phyloP scores from a whole-genome alignment of 2,329 filamentous ascomycete species.

The Phialophora tarda region DNA sequence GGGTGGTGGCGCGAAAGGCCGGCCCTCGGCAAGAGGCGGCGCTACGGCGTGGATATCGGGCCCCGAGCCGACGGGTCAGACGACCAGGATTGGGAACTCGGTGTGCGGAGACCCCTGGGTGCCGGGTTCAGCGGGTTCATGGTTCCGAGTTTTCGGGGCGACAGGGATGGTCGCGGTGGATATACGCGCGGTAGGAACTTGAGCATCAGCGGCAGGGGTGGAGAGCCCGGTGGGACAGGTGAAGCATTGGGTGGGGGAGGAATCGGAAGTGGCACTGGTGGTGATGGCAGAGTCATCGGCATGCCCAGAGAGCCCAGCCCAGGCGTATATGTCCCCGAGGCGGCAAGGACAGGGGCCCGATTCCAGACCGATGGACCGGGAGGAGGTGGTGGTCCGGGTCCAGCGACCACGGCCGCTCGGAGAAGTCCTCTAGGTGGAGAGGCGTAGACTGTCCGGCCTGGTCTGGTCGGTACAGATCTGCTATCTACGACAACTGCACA shows the following conservation, averaged over 20 bases:
- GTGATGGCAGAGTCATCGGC: too few species aligned
- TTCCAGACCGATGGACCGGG: not conserved
- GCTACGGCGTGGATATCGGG: slow-evolving; percentile 39
- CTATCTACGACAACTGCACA: not conserved
- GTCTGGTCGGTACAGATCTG: not conserved
- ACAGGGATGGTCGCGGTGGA: slow-evolving; percentile 32
- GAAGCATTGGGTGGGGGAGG: not conserved
- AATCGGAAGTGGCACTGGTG: too few species aligned
- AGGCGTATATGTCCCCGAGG: slow-evolving; percentile 5
- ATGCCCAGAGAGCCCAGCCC: slow-evolving; percentile 10
- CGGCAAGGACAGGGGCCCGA: not conserved
- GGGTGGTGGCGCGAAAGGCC: slow-evolving; percentile 39
- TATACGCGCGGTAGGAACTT: slow-evolving; percentile 19
- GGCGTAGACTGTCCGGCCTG: slow-evolving; percentile 22
- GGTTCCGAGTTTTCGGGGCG: slow-evolving; percentile 15
- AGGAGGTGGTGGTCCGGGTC: slow-evolving; percentile 20
- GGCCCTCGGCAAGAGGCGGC: slow-evolving; percentile 27
- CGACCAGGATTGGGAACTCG: slow-evolving; percentile 37
- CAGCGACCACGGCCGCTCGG: slow-evolving; percentile 16
- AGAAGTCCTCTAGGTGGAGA: slow-evolving; percentile 28
- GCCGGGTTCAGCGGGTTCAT: slow-evolving; percentile 31
- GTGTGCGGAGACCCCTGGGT: slow-evolving; percentile 23
- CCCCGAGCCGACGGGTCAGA: slow-evolving; percentile 32
- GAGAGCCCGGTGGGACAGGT: not conserved
- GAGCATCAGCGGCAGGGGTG: not conserved